phyloP scores from a whole-genome alignment of 768 basidiomycete genomes.

The Gautieria morchelliformis region DNA sequence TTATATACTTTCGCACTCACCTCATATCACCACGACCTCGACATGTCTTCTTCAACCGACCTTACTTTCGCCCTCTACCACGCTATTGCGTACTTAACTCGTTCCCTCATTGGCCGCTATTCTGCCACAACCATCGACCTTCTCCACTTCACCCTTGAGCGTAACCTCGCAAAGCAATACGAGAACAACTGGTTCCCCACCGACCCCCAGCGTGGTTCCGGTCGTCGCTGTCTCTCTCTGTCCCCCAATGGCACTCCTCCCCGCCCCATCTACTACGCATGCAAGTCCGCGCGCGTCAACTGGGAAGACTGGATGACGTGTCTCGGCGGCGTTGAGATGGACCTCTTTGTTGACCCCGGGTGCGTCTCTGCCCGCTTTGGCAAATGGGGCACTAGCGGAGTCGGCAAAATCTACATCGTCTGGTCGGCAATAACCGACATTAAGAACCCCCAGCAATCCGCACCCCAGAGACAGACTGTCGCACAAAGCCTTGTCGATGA shows the following conservation, averaged over 20 bases:
- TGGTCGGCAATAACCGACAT: slow-evolving; percentile 36
- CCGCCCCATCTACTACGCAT: slow-evolving; percentile 60
- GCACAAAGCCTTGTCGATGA: slow-evolving; percentile 61
- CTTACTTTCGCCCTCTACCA: slow-evolving; percentile 65
- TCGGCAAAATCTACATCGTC: slow-evolving; percentile 43
- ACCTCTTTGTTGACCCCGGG: slow-evolving; percentile 75
- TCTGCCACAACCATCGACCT: slow-evolving; percentile 54
- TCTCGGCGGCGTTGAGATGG: slow-evolving; percentile 63
- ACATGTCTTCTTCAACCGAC: slow-evolving; percentile 13
- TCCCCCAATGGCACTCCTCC: slow-evolving; percentile 55
- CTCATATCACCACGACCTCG: slow-evolving; percentile 3
- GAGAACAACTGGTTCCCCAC: slow-evolving; percentile 55
- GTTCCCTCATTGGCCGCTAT: slow-evolving; percentile 48
- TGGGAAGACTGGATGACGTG: slow-evolving; percentile 75
- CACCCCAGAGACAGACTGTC: slow-evolving; percentile 38
- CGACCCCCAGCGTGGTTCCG: slow-evolving; percentile 59
- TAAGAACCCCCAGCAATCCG: slow-evolving; percentile 14
- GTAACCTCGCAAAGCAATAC: slow-evolving; percentile 62
- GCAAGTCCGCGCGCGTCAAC: slow-evolving; percentile 57
- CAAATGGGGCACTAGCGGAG: slow-evolving; percentile 17
- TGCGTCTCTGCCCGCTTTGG: slow-evolving; percentile 53
- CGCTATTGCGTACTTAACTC: slow-evolving; percentile 64
- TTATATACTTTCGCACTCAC: slow-evolving; percentile 1
- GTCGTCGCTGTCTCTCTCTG: slow-evolving; percentile 65
- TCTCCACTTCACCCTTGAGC: slow-evolving; percentile 63